Evolutionary conservation across 176 grass and related monocot genomes (phyloP), one percentile per base, ranked within the genome.

Genomic region (Aegilops bicornis): DNA sequence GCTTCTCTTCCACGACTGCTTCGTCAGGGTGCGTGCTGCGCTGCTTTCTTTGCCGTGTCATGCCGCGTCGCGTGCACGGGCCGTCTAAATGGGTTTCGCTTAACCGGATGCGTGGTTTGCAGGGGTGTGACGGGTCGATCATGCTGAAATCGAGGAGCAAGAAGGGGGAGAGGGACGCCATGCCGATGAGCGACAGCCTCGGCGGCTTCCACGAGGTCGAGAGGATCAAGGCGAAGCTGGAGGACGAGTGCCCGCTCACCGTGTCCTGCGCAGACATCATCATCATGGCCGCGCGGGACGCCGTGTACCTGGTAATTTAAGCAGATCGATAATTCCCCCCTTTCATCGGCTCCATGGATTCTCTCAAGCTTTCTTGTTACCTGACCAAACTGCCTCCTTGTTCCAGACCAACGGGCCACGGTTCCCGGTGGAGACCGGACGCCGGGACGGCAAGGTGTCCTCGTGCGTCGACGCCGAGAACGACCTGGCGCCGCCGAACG

Each of bases 191-290:
- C 76, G 31, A 70, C 79, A 76, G 84, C 74, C 88, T 92, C 62
- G 88, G 88, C 40, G 87, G 88, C 84, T 92, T 76, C 84, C 27
- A 75, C 0, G 75, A 89, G 74, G 61, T 92, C 77, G 91, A 92
- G 20, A 14, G 36, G 4, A 92, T 92, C 84, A 92, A 92, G 84
- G 81, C 88, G 10, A 92, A 64, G 91, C 75, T 92, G 82, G 91
- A 92, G 84, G 77, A 10, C 36, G 91, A 6, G 52, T 92, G 91
- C 79, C 91, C 88, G 84, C 58, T 87, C 2, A 86, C 85, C 69
- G 91, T 92, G 30, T 92, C 91, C 40, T 92, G 91, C 76, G 87
- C 91, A 27, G 91, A 92, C 85, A 92, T 90, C 83, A 87, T 92
- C 80, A 81, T 77, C 83, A 75, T 92, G 84, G 91, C 91, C 14